phyloP scores from a whole-genome alignment of 164 flowering plant species.

The Kalanchoe fedtschenkoi region DNA sequence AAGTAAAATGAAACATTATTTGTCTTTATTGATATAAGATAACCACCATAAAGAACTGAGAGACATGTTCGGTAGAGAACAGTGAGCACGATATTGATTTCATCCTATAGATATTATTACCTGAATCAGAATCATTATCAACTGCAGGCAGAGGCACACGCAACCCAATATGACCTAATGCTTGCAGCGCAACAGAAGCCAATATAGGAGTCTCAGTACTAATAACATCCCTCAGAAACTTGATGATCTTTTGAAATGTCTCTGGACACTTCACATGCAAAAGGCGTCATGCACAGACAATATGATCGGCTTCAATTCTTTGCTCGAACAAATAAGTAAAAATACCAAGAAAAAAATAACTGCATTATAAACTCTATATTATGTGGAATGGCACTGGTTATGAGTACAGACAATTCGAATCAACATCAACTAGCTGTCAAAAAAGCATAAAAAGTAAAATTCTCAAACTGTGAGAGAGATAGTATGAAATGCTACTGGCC shows the following conservation, averaged over 20 bases:
- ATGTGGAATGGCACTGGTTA: background rate
- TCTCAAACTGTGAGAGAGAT: background rate
- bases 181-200: conserved; percentile 82
- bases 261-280: conserved; percentile 38
- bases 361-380: background rate
- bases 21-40: background rate
- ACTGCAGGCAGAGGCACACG: conserved; percentile 58
- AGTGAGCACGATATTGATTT: too few relatives aligned
- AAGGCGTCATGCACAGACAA: background rate
- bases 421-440: too few relatives aligned
- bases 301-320: too few relatives aligned
- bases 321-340: background rate
- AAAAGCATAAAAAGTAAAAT: too few relatives aligned
- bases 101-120: conserved; percentile 19
- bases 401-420: background rate
- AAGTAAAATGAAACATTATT: background rate
- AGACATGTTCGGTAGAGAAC: background rate
- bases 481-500: background rate
- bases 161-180: conserved; percentile 88
- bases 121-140: conserved; percentile 37
- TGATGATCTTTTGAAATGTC: conserved; percentile 34
- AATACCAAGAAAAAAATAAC: background rate
- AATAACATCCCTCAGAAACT: conserved; percentile 51
- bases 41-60: background rate
- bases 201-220: conserved; percentile 56